phyloP scores from a whole-genome alignment of 1,139 yeast genomes.

The Yamadazyma siamensis region DNA sequence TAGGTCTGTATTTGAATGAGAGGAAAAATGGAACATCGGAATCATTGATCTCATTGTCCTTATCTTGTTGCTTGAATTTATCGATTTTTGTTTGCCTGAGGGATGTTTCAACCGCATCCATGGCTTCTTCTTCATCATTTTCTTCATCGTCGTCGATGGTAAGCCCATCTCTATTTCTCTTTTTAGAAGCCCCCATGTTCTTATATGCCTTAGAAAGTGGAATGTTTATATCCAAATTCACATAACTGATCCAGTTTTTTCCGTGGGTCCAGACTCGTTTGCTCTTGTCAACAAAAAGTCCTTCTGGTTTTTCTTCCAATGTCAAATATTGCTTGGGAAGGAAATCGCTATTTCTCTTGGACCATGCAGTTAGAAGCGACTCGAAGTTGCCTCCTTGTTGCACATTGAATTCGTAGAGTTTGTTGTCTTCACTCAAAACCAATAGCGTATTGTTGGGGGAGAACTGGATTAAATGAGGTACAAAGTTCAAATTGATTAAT shows the following conservation, averaged over 20 bases:
- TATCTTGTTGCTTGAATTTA: slow-evolving; percentile 27
- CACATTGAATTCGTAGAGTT: slow-evolving; percentile 59
- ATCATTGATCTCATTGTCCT: slow-evolving; percentile 20
- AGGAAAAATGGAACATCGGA: slow-evolving; percentile 60
- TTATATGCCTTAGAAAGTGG: slow-evolving; percentile 39
- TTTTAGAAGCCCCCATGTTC: slow-evolving; percentile 31
- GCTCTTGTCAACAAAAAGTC: slow-evolving; percentile 50
- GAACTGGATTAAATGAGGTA: slow-evolving; percentile 61
- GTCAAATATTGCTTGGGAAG: slow-evolving; percentile 64
- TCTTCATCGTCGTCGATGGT: slow-evolving; percentile 38
- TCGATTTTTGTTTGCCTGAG: slow-evolving; percentile 31
- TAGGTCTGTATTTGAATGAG: slow-evolving; percentile 73
- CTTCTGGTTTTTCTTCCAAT: slow-evolving; percentile 69
- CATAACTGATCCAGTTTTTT: slow-evolving; percentile 74
- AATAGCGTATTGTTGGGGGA: slow-evolving; percentile 51
- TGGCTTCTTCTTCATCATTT: slow-evolving; percentile 28
- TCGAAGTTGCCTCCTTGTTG: slow-evolving; percentile 12
- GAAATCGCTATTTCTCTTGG: slow-evolving; percentile 68
- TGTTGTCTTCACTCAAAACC: slow-evolving; percentile 72
- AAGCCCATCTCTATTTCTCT: slow-evolving; percentile 65
- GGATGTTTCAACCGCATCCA: slow-evolving; percentile 28
- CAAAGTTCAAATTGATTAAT: slow-evolving; percentile 31
- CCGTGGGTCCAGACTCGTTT: slow-evolving; percentile 77
- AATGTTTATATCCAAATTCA: slow-evolving; percentile 63
- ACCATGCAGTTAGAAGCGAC: slow-evolving; percentile 69